These are phyloP conservation scores for Hericium rajendrae DNA, from an alignment of 768 basidiomycete species.

Conservation along the genomic window DNA sequence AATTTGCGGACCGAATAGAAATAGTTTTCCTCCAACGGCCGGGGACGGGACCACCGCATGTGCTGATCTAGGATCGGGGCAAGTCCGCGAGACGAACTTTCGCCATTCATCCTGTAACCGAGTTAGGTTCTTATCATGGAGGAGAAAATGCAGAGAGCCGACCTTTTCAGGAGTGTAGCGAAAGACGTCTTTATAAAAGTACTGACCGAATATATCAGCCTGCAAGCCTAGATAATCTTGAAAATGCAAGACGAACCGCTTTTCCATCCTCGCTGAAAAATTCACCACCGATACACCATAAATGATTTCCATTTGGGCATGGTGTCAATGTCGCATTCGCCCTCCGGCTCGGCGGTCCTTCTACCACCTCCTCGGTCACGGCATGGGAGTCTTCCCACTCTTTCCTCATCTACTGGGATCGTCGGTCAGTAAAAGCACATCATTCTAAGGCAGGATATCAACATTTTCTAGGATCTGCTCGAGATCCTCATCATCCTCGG, in stretches of 20 bases:
- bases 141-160: background rate
- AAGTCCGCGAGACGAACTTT: conserved; percentile 72
- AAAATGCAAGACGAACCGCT: conserved; percentile 25
- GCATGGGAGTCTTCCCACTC: conserved; percentile 79
- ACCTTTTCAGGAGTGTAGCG: conserved; percentile 81
- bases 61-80: conserved; percentile 81
- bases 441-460: conserved; percentile 2
- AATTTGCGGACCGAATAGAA: conserved; percentile 53
- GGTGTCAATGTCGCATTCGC: conserved; percentile 78
- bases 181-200: conserved; percentile 85
- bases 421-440: background rate
- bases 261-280: conserved; percentile 82
- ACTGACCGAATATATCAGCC: conserved; percentile 26
- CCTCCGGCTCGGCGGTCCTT: conserved; percentile 73
- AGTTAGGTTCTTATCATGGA: too few relatives aligned
- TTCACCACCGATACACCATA: conserved; percentile 83
- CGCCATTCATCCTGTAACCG: conserved; percentile 73
- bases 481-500: conserved; percentile 66
- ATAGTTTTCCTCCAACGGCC: conserved; percentile 77
- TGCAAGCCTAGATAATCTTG: background rate
- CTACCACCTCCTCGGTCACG: conserved; percentile 78
- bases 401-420: conserved; percentile 52
- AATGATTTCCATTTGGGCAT: conserved; percentile 70
- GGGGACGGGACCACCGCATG: conserved; percentile 73
- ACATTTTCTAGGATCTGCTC: conserved; percentile 81